Base-by-base conservation (phyloP, 148 eudicot genomes). In the Arbutus unedo region DNA sequence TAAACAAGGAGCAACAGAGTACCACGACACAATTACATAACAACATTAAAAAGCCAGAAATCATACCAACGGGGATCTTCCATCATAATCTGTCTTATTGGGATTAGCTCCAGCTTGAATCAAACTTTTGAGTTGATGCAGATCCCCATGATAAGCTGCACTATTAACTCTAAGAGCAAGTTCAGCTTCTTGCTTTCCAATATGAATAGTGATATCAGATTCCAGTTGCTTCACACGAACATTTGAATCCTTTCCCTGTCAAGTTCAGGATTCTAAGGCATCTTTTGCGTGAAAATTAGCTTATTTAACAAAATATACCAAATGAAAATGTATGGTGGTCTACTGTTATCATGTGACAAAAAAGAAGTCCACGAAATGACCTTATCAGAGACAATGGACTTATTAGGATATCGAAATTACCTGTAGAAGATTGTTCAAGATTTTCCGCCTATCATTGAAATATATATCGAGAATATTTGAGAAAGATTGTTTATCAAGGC, bases 101-200 rank as follows among this genome's bases (percentile, higher is more conserved):
- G 93, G 96, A 88, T 96, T 93, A 72, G 98, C 99, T 68, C 98
- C 99, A 48, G 93, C 92, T 82, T 92, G 87, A 50, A 94, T 83
- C 59, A 92, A 83, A 82, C 85, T 82, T 87, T 93, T 96, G 21
- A 96, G 89, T 81, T 94, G 99, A 88, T 89, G 82, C 44, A 94
- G 75, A 81, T 94, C 98, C 10, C 97, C 99, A 75, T 90, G 81
- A 85, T 84, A 92, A 81, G 96, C 97, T 80, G 96, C 91, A 87
- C 85, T 89, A 79, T 94, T 96, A 74, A 96, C 98, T 87, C 85
- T 93, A 67, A 92, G 83, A 81, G 99, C 98, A 91, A 96, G 97
- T 85, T 94, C 99, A 49, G 99, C 93, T 82, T 96, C 99, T 84
- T 93, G 96, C 83, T 90, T 92, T 49, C 85, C 95, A 75, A 96